These are phyloP conservation scores for Vanilla planifolia DNA, from an alignment of 106 monocot genomes.

Conservation along the genomic window DNA sequence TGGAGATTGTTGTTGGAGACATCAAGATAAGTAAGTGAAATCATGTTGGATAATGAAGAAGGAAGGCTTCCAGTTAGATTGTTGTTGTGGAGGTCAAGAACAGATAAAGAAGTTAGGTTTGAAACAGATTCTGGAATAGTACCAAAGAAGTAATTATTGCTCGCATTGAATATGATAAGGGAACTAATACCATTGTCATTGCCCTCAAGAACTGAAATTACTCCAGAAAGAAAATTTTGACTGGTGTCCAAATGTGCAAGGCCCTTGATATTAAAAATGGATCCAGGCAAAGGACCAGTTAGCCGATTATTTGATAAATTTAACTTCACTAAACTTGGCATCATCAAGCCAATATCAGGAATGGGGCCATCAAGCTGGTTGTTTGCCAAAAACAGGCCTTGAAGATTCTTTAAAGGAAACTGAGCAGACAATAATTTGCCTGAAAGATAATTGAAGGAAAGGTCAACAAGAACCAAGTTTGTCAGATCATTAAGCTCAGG, in stretches of 20 bases:
- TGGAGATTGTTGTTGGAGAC: slow-evolving; percentile 62
- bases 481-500: slow-evolving; percentile 39
- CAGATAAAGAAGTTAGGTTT: slow-evolving; percentile 64
- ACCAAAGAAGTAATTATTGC: slow-evolving; percentile 77
- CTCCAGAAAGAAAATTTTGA: slow-evolving; percentile 50
- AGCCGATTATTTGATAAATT: slow-evolving; percentile 71
- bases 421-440: slow-evolving; percentile 33
- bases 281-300: slow-evolving; percentile 48
- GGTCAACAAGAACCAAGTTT: slow-evolving; percentile 64
- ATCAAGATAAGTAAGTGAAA: slow-evolving; percentile 72
- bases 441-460: slow-evolving; percentile 68
- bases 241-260: slow-evolving; percentile 76
- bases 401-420: slow-evolving; percentile 47
- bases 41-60: slow-evolving; percentile 38
- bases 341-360: slow-evolving; percentile 36
- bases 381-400: slow-evolving; percentile 71
- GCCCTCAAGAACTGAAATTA: slow-evolving; percentile 20
- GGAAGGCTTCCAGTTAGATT: slow-evolving; percentile 55
- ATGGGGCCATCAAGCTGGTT: slow-evolving; percentile 62
- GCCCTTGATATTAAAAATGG: slow-evolving; percentile 42
- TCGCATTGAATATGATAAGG: slow-evolving; percentile 70
- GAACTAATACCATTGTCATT: slow-evolving; percentile 24
- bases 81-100: slow-evolving; percentile 87
- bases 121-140: slow-evolving; percentile 38
- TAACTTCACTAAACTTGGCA: slow-evolving; percentile 85